Evolutionary conservation across 2,329 filamentous ascomycete genomes (phyloP).

Genomic region (Polychaeton citri): DNA sequence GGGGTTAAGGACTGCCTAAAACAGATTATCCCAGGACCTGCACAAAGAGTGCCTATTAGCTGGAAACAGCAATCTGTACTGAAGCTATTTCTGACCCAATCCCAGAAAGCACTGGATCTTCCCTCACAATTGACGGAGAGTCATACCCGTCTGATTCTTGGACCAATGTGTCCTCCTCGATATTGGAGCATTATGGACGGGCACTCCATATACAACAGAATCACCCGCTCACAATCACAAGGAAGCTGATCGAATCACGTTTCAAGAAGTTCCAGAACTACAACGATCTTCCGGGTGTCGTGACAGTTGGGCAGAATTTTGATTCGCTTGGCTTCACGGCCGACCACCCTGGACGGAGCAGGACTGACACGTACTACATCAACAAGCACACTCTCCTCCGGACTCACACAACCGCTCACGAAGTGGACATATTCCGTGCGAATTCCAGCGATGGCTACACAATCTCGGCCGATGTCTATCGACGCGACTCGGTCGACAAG

Average conservation of each 20-base stretch:
- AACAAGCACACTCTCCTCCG: slow-evolving; percentile 72
- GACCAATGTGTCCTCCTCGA: slow-evolving; percentile 71
- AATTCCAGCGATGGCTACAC: slow-evolving; percentile 69
- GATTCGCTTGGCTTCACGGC: slow-evolving; percentile 86
- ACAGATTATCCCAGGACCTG: no score
- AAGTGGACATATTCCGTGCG: slow-evolving; percentile 65
- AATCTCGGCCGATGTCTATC: slow-evolving; percentile 88
- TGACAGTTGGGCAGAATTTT: slow-evolving; percentile 79
- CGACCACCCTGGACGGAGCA: slow-evolving; percentile 76
- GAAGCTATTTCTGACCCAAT: no score
- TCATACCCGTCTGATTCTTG: slow-evolving; percentile 59
- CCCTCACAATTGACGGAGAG: slow-evolving; percentile 47
- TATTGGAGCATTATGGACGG: slow-evolving; percentile 60
- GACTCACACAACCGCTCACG: slow-evolving; percentile 91
- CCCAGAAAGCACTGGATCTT: no score
- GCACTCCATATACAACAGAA: slow-evolving; percentile 80
- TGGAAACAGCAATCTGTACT: no score
- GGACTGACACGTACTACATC: slow-evolving; percentile 91
- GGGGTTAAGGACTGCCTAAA: background rate
- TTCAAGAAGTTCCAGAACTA: slow-evolving; percentile 70
- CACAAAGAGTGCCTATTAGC: no score
- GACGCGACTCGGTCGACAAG: slow-evolving; percentile 84
- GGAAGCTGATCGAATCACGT: slow-evolving; percentile 79
- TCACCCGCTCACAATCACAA: slow-evolving; percentile 82
- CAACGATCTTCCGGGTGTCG: slow-evolving; percentile 69